A percentile compares a stretch with the other conserved stretches of the same genome.
phyloP scores from a whole-genome alignment of 2,329 filamentous ascomycete species.

The Fusarium sterilihyphosum region DNA sequence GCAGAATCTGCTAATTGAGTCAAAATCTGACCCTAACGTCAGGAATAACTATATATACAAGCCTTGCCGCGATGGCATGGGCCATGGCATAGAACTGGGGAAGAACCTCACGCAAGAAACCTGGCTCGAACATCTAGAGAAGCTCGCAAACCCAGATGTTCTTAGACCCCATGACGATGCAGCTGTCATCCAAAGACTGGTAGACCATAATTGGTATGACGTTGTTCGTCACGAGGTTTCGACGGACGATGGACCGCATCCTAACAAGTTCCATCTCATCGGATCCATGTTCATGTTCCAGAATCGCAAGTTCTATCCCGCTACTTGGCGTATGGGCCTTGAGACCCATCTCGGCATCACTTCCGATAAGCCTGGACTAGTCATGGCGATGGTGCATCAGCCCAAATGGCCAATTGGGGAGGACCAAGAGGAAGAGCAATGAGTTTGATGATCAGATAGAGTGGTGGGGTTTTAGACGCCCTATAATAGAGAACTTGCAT shows the following conservation, averaged over 20 bases:
- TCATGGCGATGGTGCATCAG: constrained; percentile 16
- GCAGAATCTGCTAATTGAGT: background rate
- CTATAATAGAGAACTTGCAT: background rate
- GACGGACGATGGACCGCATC: background rate
- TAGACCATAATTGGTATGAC: constrained; percentile 25
- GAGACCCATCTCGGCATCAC: constrained; percentile 26
- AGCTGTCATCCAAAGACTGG: constrained; percentile 23
- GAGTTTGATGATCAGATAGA: background rate
- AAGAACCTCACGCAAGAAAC: constrained; percentile 11
- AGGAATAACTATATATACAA: constrained; percentile 15
- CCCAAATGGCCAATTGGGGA: constrained; percentile 12
- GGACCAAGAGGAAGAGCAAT: constrained; percentile 4
- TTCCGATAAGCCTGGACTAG: constrained; percentile 10
- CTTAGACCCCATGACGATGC: constrained; percentile 12
- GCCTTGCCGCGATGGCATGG: constrained; percentile 23
- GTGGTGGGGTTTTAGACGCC: background rate
- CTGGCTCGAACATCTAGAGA: constrained; percentile 5
- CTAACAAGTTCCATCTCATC: constrained; percentile 26
- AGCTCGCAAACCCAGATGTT: constrained; percentile 1
- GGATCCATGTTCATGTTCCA: constrained; percentile 29
- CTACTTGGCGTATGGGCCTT: constrained; percentile 15
- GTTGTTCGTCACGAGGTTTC: constrained; percentile 24
- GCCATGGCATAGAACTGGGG: constrained; percentile 11
- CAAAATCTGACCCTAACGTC: background rate
- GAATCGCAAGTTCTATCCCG: background rate